Base-by-base conservation (phyloP, 2,329 filamentous ascomycete species). In the Raffaelea albimanens region DNA sequence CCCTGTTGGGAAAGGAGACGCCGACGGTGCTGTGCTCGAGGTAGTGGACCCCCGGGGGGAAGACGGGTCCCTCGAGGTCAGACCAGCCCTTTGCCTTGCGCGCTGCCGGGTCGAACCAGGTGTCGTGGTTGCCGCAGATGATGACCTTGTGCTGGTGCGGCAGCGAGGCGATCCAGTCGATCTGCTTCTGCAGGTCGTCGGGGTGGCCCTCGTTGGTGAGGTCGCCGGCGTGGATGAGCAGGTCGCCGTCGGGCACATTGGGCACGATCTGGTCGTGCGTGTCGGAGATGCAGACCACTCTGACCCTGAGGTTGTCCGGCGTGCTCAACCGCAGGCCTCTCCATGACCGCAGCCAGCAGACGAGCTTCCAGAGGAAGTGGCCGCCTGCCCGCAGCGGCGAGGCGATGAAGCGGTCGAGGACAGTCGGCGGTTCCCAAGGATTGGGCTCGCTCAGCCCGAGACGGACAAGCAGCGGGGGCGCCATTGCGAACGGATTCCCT, bases 141-240 rank as follows among this genome's bases (percentile, higher is more conserved):
- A 90, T 76, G 21, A 96, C 72, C 64, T 95, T 95, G 63, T 94
- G 76, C 33, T 68, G 67, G 59, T 95, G 88, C 0, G 87, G 85
- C 8, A 90, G 75, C 3, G 70, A 69, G 42, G 72, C 75, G 13
- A 96, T 71, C 88, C 88, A 96, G 68, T 95, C 78, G 40, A 96
- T 71, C 57, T 93, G 84, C n/a, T 68, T 70, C 67, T 95, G 88
- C 48, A 97, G 82, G 52, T 88, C 83, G 13, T 70, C 69, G 1
- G 79, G 74, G 9, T 80, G 84, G 36, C 91, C 91, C 20, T 71
- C 69, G 56, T 87, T 82, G 46, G 83, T 84, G 58, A 95, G 71
- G 66, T 97, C 91, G 34, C 91, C 91, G 2, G 88, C 86, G 61
- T 96, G 91, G 56, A 97, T 85, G 43, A 97, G 76, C 20, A 96